phyloP scores from a whole-genome alignment of 768 basidiomycete genomes.

The Termitomyces sp. region DNA sequence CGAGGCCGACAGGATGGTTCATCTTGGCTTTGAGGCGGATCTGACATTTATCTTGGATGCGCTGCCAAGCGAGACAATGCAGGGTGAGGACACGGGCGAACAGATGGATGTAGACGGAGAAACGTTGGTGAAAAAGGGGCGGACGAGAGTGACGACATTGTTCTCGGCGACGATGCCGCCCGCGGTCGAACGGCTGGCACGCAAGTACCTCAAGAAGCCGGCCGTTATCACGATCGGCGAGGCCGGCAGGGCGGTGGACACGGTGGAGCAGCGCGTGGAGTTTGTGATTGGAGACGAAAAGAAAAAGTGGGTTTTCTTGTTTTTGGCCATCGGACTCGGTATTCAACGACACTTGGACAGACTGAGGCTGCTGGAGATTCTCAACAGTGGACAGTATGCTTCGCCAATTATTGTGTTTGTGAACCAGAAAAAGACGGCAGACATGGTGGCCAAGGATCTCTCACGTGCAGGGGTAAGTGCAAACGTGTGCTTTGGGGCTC shows the following conservation, averaged over 20 bases:
- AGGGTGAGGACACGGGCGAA: conserved; percentile 76
- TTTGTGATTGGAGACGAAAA: conserved; percentile 92
- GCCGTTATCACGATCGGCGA: conserved; percentile 98
- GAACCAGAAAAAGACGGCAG: conserved; percentile 99
- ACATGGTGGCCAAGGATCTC: conserved; percentile 95
- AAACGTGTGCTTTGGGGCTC: neutral
- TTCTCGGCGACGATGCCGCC: conserved; percentile 99
- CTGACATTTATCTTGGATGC: conserved; percentile 93
- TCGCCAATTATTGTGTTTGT: conserved; percentile 98
- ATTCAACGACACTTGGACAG: conserved; percentile 36
- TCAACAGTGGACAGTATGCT: conserved; percentile 78
- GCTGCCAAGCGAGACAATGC: conserved; percentile 83
- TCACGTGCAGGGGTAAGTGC: conserved; percentile 78
- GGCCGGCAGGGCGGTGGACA: conserved; percentile 96
- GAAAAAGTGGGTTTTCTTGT: conserved; percentile 70
- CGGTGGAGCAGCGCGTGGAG: conserved; percentile 95
- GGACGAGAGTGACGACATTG: conserved; percentile 89
- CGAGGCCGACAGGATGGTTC: conserved; percentile 99
- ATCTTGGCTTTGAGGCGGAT: conserved; percentile 94
- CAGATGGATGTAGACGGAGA: conserved; percentile 78
- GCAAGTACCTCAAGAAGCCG: conserved; percentile 90
- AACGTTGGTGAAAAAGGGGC: conserved; percentile 66
- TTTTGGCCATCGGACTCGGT: neutral
- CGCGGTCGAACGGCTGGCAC: conserved; percentile 90
- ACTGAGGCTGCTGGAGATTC: conserved; percentile 83